Evolutionary conservation across 139 green algal species (phyloP), one percentile per base, ranked within the genome.

Genomic region (Raphidocelis subcapitata): DNA sequence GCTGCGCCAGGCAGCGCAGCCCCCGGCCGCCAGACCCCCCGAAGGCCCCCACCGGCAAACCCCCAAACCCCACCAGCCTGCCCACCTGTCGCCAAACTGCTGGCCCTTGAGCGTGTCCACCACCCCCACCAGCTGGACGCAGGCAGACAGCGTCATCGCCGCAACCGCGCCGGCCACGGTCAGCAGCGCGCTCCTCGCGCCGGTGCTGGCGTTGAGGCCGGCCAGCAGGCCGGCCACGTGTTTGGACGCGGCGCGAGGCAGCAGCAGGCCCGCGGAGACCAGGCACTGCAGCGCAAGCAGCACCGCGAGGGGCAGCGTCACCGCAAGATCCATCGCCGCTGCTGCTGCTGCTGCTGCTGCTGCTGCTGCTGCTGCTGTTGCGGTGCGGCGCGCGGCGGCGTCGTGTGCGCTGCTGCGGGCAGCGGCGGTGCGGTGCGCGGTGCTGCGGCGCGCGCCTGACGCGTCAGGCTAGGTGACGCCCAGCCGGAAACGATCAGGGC

Each of bases 71-170:
- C n/a, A n/a, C n/a, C n/a, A n/a, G n/a, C n/a, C n/a, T n/a, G n/a
- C 33, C 14, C 44, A 74, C 67, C 67, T 66, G 56, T 74, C 67
- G 1, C 67, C 67, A 31, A 52, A 56, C n/a, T 62, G 57, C 8
- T 28, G 4, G 0, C n/a, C 12, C 16, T 49, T 61, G n/a, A 75
- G 26, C 0, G 57, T 47, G 2, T 67, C 55, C 10, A 1, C 47
- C n/a, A 75, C 57, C 2, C 69, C 69, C 5, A 33, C 4, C 23
- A 76, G 46, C 61, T 76, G 70, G 21, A 76, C 28, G 14, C 52
- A 3, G 4, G 60, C 51, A 23, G 60, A 70, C 2, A 41, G n/a
- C 23, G 61, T 69, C 23, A 76, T 69, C 5, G 61, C 70, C 2
- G 5, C 15, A 12, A 76, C 61, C 49, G 70, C 70, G 15, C 54